Conservation (phyloP, 352 stramenopile species). For the Globisporangium nodosum region DNA sequence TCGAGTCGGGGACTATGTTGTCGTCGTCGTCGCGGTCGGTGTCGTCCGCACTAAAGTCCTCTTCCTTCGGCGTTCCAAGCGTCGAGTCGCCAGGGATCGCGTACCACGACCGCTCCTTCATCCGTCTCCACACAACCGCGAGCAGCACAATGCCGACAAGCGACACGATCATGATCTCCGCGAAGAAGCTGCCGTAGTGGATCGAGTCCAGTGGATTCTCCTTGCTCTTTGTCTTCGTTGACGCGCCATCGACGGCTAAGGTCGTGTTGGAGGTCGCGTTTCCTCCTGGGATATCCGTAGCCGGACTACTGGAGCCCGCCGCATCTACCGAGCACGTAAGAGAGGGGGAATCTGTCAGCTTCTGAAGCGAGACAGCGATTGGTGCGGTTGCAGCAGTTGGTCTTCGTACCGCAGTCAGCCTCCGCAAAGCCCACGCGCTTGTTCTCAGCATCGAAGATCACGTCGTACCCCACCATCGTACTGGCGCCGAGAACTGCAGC, state of each 20-base stretch:
- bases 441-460: conserved; percentile 81
- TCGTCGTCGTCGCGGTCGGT: conserved; percentile 17
- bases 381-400: conserved; percentile 2
- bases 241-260: neutral
- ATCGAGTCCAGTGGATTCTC: conserved; percentile 12
- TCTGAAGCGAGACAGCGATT: neutral
- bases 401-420: conserved; percentile 45
- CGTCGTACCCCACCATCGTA: conserved; percentile 75
- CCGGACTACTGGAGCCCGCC: neutral
- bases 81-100: conserved; percentile 39
- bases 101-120: conserved; percentile 41
- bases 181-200: conserved; percentile 34
- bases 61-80: conserved; percentile 11
- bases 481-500: conserved; percentile 66
- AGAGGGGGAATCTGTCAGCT: neutral
- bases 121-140: conserved; percentile 44
- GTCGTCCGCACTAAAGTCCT: conserved; percentile 6
- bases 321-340: neutral
- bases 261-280: neutral
- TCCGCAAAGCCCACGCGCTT: conserved; percentile 77
- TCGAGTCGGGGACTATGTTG: conserved; percentile 11
- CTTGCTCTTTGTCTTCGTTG: conserved; percentile 2
- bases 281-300: neutral
- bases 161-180: conserved; percentile 43
- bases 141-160: conserved; percentile 48